Evolutionary conservation across 2,329 filamentous ascomycete genomes (phyloP).

Genomic region (Dothistroma septosporum): DNA sequence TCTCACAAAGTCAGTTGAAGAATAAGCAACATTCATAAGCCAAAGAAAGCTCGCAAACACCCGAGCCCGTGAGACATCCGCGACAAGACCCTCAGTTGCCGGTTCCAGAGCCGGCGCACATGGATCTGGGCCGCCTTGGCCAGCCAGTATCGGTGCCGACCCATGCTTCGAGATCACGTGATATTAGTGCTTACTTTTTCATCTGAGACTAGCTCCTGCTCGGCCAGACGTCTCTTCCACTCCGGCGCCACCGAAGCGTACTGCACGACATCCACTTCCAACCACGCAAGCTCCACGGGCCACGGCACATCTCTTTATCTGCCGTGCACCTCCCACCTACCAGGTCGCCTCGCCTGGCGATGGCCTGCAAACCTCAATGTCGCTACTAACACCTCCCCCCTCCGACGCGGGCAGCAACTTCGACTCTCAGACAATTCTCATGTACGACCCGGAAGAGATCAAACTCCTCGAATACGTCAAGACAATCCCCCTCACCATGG

Average conservation of each 20-base stretch:
- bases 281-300: background rate
- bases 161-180: background rate
- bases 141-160: background rate
- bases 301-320: background rate
- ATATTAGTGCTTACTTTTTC: background rate
- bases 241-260: background rate
- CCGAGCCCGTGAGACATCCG: background rate
- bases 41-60: no score
- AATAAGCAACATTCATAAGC: no score
- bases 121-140: background rate
- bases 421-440: background rate
- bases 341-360: background rate
- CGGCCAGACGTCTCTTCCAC: background rate
- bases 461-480: background rate
- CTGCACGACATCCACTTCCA: background rate
- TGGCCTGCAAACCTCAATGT: background rate
- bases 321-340: background rate
- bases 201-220: background rate
- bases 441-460: slow-evolving; percentile 1
- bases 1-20: no score
- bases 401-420: background rate
- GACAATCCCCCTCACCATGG: background rate
- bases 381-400: background rate
- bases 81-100: background rate
- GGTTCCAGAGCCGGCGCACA: background rate